These are phyloP conservation scores for Teratosphaeria destructans DNA, from an alignment of 2,329 filamentous ascomycete species.

Conservation along the genomic window DNA sequence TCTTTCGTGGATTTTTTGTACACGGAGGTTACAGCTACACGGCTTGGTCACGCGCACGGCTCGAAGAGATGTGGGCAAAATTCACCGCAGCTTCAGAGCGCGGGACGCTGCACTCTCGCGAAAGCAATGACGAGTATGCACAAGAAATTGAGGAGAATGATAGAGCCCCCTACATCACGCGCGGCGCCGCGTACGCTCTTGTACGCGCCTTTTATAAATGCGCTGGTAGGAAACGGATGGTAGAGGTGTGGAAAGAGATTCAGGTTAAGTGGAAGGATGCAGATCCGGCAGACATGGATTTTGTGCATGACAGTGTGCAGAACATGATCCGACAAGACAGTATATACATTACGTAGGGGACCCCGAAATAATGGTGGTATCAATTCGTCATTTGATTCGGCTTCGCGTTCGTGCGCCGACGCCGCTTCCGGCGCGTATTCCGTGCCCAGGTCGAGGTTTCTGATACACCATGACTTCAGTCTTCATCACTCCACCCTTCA, in stretches of 20 bases:
- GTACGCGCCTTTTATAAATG: slow-evolving; percentile 56
- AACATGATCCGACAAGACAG: background rate
- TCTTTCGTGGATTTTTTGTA: slow-evolving; percentile 71
- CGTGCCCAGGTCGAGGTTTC: background rate
- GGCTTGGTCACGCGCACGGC: slow-evolving; percentile 60
- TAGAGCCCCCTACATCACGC: slow-evolving; percentile 27
- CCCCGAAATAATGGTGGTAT: background rate
- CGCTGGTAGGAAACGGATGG: slow-evolving; percentile 40
- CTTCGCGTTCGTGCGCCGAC: background rate
- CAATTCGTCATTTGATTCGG: background rate
- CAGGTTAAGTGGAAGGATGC: slow-evolving; percentile 26
- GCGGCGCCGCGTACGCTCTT: slow-evolving; percentile 48
- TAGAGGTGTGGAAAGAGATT: slow-evolving; percentile 45
- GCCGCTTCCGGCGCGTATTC: background rate
- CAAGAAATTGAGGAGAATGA: slow-evolving; percentile 9
- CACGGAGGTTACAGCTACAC: slow-evolving; percentile 59
- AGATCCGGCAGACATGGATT: background rate
- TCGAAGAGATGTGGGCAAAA: slow-evolving; percentile 57
- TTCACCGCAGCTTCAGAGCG: slow-evolving; percentile 36
- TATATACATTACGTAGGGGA: background rate
- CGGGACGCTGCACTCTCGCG: background rate
- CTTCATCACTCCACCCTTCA: background rate
- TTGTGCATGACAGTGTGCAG: background rate
- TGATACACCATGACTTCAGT: background rate
- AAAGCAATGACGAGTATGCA: slow-evolving; percentile 6